These are phyloP conservation scores for Candida broadrunensis DNA, from an alignment of 805 yeast species.

Conservation along the genomic window DNA sequence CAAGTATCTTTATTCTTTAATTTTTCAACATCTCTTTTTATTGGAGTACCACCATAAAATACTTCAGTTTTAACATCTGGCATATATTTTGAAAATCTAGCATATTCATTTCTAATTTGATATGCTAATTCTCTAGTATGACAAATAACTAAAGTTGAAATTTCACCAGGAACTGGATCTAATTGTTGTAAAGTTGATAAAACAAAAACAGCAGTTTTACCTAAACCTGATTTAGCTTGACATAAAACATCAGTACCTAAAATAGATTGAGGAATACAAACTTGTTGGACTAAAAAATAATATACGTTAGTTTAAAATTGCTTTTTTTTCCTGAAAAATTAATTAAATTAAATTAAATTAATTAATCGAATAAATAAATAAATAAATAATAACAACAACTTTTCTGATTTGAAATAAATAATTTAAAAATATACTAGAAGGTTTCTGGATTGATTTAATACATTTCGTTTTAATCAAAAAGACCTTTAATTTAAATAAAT, in stretches of 20 bases:
- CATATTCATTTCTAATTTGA: constrained; percentile 95
- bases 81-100: constrained; percentile 96
- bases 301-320: constrained; percentile 17
- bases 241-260: constrained; percentile 97
- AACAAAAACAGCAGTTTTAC: constrained; percentile 98
- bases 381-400: too few species aligned
- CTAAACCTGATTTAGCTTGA: constrained; percentile 99
- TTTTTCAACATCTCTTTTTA: constrained; percentile 79
- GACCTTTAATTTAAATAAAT: too few species aligned
- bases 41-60: constrained; percentile 93
- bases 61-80: constrained; percentile 97
- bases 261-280: constrained; percentile 96
- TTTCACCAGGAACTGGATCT: constrained; percentile 97
- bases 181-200: constrained; percentile 93
- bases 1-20: constrained; percentile 89
- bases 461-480: too few species aligned
- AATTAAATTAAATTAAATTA: too few species aligned
- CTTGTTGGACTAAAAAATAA: constrained; percentile 77
- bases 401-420: too few species aligned
- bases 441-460: background rate
- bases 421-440: background rate
- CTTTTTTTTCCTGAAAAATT: too few species aligned
- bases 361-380: too few species aligned
- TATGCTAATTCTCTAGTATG: constrained; percentile 99
- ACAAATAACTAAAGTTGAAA: constrained; percentile 90